These are phyloP conservation scores for Achlya hypogyna DNA, from an alignment of 352 stramenopile species.

Conservation along the genomic window DNA sequence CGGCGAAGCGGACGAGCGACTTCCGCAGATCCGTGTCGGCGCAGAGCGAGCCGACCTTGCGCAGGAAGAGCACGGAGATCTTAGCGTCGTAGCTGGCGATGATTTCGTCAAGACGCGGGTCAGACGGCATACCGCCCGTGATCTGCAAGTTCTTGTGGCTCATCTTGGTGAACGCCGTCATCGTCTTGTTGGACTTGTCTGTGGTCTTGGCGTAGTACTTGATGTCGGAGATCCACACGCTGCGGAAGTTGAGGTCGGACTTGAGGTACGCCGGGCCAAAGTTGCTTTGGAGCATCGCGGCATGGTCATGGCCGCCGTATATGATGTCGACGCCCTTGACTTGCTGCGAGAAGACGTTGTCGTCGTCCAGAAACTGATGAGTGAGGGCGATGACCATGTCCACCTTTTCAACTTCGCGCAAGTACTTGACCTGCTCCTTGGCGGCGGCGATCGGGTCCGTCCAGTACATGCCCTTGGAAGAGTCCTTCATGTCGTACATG, in stretches of 20 bases:
- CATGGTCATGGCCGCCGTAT: conserved; percentile 62
- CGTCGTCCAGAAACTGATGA: conserved; percentile 55
- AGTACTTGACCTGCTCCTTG: conserved; percentile 36
- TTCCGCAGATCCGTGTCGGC: conserved; percentile 43
- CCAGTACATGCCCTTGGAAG: conserved; percentile 56
- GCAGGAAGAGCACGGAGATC: conserved; percentile 35
- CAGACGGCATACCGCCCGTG: conserved; percentile 43
- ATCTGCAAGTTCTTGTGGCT: conserved; percentile 43
- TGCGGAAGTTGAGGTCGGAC: conserved; percentile 59
- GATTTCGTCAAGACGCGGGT: conserved; percentile 36
- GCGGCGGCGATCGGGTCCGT: conserved; percentile 49
- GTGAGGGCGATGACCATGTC: conserved; percentile 71
- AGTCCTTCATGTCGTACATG: conserved; percentile 71
- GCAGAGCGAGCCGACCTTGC: conserved; percentile 44
- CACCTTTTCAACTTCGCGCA: conserved; percentile 32
- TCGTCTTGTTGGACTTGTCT: conserved; percentile 32
- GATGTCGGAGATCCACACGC: conserved; percentile 49
- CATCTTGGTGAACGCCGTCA: conserved; percentile 32
- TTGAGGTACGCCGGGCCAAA: conserved; percentile 68
- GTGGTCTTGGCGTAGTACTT: conserved; percentile 43
- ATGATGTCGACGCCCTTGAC: conserved; percentile 57
- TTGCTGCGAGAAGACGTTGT: conserved; percentile 62
- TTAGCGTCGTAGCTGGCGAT: conserved; percentile 38
- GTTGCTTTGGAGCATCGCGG: conserved; percentile 62
- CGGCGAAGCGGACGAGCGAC: conserved; percentile 36